A percentile compares a stretch with the other conserved stretches of the same genome.
phyloP scores from a whole-genome alignment of 2,329 filamentous ascomycete genomes.

The Aspergillus melleus region DNA sequence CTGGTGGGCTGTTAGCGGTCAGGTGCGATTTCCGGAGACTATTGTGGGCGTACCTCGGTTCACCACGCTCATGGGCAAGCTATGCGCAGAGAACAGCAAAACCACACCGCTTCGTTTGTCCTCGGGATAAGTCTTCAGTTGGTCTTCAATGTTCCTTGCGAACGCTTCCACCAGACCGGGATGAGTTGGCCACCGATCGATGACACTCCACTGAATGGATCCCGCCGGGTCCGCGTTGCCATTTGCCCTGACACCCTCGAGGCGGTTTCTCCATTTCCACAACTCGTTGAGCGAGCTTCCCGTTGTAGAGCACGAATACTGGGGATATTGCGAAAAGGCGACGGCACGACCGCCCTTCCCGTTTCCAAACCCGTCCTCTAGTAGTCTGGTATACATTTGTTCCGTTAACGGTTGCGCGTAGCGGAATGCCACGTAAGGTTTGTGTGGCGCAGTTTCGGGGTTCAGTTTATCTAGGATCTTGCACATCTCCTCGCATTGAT shows the following conservation, averaged over 20 bases:
- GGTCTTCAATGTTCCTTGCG: conserved; percentile 85
- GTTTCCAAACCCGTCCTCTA: conserved; percentile 86
- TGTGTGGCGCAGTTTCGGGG: conserved; percentile 92
- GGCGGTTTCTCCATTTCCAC: conserved; percentile 88
- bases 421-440: conserved; percentile 95
- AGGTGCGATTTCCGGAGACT: neutral
- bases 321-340: conserved; percentile 96
- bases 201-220: conserved; percentile 91
- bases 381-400: conserved; percentile 79
- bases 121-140: conserved; percentile 78
- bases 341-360: conserved; percentile 91
- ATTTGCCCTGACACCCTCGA: conserved; percentile 72
- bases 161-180: conserved; percentile 87
- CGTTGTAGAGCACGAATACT: conserved; percentile 97
- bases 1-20: conserved; percentile 40
- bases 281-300: conserved; percentile 95
- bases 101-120: conserved; percentile 79
- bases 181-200: conserved; percentile 96
- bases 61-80: conserved; percentile 93
- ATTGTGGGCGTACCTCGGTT: conserved; percentile 66
- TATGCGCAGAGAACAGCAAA: conserved; percentile 91
- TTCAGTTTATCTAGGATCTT: conserved; percentile 89
- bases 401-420: conserved; percentile 94
- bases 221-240: conserved; percentile 59
- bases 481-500: conserved; percentile 94